These are phyloP conservation scores for Talaromyces piceae DNA, from an alignment of 2,329 filamentous ascomycete species.

Conservation along the genomic window DNA sequence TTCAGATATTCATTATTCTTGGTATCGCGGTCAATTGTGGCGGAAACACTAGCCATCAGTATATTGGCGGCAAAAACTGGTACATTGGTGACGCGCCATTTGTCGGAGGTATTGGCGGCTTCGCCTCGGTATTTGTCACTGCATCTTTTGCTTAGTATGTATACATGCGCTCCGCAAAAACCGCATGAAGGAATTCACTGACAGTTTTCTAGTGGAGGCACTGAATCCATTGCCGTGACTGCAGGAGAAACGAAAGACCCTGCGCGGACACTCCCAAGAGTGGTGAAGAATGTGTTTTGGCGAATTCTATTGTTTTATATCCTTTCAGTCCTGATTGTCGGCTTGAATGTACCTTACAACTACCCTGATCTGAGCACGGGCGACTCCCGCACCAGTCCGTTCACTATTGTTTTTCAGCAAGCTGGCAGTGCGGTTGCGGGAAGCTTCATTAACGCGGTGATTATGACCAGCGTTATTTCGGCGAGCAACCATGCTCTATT, in stretches of 20 bases:
- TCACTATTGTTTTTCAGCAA: conserved; percentile 56
- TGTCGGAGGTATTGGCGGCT: conserved; percentile 57
- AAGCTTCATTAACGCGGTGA: conserved; percentile 55
- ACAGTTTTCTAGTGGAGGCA: conserved; percentile 42
- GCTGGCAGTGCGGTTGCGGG: conserved; percentile 49
- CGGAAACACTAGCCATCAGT: conserved; percentile 46
- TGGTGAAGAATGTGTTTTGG: conserved; percentile 61
- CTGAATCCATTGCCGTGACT: conserved; percentile 59
- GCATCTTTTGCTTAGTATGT: conserved; percentile 53
- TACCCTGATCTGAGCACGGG: conserved; percentile 40
- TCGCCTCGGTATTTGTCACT: conserved; percentile 57
- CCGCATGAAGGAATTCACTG: conserved; percentile 2
- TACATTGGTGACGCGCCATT: conserved; percentile 55
- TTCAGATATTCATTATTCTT: conserved; percentile 54
- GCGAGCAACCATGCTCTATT: conserved; percentile 55
- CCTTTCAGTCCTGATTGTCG: conserved; percentile 47
- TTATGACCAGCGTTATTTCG: conserved; percentile 52
- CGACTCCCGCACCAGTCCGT: conserved; percentile 43
- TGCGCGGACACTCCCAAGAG: conserved; percentile 52
- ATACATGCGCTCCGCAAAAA: background rate
- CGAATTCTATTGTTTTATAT: conserved; percentile 52
- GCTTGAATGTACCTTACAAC: conserved; percentile 54
- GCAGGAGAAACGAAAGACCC: conserved; percentile 60
- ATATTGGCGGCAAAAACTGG: conserved; percentile 55
- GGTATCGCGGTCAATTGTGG: conserved; percentile 55